Evolutionary conservation across 1,284 basidiomycete genomes (phyloP).

Genomic region (Ustilago vetiveriae): DNA sequence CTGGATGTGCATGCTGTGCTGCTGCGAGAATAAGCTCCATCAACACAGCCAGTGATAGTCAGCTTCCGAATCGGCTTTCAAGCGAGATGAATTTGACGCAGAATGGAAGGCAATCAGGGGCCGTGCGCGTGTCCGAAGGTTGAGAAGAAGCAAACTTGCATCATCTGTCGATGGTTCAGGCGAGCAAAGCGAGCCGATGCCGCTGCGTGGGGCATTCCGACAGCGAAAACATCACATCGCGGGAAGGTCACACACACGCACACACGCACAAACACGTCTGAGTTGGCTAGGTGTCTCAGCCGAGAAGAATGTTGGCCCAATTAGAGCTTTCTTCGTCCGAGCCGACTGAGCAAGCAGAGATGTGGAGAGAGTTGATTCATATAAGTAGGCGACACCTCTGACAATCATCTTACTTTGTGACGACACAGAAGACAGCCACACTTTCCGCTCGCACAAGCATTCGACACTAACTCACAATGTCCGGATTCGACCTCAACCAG

Average conservation of each 20-base stretch:
- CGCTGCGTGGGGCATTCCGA: slow-evolving; percentile 2
- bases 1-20: no score
- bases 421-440: background rate
- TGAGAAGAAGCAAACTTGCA: background rate
- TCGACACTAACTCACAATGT: slow-evolving; percentile 13
- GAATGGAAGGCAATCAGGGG: background rate
- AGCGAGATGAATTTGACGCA: no score
- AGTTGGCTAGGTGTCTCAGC: no score
- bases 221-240: no score
- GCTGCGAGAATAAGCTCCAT: no score
- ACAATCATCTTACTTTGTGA: background rate
- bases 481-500: slow-evolving; percentile 43
- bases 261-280: no score
- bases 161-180: background rate
- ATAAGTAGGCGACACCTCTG: background rate
- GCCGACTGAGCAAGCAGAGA: no score
- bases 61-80: no score
- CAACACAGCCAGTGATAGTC: no score
- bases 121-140: slow-evolving; percentile 15
- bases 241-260: no score
- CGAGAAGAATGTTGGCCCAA: slow-evolving; percentile 10
- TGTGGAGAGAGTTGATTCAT: no score
- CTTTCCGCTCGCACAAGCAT: background rate
- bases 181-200: slow-evolving; percentile 11
- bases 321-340: slow-evolving; percentile 9